phyloP scores from a whole-genome alignment of 2,329 filamentous ascomycete genomes.

The Pseudocercospora pini-densiflorae region DNA sequence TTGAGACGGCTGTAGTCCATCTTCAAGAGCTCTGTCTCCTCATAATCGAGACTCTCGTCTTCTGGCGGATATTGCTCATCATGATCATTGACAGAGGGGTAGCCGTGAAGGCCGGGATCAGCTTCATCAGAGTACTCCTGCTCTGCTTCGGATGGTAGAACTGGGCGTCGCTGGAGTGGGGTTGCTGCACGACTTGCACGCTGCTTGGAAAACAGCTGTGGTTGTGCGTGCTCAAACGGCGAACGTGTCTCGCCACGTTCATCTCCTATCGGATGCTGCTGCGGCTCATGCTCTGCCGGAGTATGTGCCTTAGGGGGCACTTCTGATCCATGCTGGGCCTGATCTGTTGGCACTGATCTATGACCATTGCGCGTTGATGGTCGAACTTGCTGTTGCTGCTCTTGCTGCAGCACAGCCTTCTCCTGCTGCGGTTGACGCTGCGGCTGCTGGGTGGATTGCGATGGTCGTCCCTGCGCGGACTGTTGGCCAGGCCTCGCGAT shows the following conservation, averaged over 20 bases:
- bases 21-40: constrained; percentile 28
- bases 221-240: background rate
- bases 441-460: background rate
- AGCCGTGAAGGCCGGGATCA: background rate
- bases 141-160: background rate
- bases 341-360: background rate
- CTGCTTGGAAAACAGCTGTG: background rate
- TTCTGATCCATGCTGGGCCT: background rate
- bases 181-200: background rate
- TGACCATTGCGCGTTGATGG: background rate
- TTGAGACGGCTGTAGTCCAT: constrained; percentile 37
- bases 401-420: background rate
- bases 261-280: background rate
- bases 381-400: constrained; percentile 1
- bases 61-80: constrained; percentile 10
- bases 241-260: background rate
- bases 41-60: constrained; percentile 36
- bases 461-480: background rate
- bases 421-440: background rate
- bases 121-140: constrained; percentile 4
- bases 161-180: background rate
- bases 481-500: constrained; percentile 3
- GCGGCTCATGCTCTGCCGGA: background rate
- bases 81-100: background rate
- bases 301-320: background rate